Conservation (phyloP, 2,329 filamentous ascomycete genomes). For the Cercospora berteroae region DNA sequence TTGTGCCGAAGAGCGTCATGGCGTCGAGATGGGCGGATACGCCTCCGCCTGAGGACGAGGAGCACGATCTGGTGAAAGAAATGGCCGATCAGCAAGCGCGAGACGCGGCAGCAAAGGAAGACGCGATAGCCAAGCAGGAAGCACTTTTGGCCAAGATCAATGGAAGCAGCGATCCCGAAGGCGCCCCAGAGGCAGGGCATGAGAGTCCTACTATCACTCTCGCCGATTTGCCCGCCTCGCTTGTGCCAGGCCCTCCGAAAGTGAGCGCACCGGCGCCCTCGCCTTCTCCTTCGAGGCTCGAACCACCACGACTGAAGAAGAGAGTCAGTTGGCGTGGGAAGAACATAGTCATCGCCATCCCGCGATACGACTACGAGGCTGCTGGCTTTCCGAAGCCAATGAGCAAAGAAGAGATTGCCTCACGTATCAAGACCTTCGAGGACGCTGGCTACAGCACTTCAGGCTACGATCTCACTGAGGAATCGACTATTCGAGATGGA, state of each 20-base stretch:
- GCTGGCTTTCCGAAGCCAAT: conserved; percentile 46
- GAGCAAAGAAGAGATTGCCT: conserved; percentile 54
- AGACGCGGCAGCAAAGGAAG: conserved; percentile 5
- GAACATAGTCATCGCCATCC: conserved; percentile 47
- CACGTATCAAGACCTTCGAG: conserved; percentile 66
- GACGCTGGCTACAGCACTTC: conserved; percentile 66
- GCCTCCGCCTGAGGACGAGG: conserved; percentile 23
- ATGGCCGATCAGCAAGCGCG: conserved; percentile 10
- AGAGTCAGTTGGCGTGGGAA: conserved; percentile 48
- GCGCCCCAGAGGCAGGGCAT: background rate
- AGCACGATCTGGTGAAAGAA: conserved; percentile 1
- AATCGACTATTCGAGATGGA: conserved; percentile 27
- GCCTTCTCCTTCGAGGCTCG: conserved; percentile 23
- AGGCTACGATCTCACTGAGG: conserved; percentile 65
- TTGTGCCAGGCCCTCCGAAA: conserved; percentile 5
- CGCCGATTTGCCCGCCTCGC: background rate
- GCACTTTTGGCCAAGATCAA: conserved; percentile 10
- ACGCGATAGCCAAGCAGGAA: conserved; percentile 13
- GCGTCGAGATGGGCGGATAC: conserved; percentile 34
- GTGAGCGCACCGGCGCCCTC: conserved; percentile 2
- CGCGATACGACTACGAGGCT: conserved; percentile 43
- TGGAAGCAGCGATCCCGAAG: conserved; percentile 6
- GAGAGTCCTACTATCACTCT: background rate
- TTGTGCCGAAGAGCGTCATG: conserved; percentile 27
- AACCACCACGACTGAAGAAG: conserved; percentile 43